Base-by-base conservation (phyloP, 805 yeast genomes). In the Zygotorulaspora chibaensis region DNA sequence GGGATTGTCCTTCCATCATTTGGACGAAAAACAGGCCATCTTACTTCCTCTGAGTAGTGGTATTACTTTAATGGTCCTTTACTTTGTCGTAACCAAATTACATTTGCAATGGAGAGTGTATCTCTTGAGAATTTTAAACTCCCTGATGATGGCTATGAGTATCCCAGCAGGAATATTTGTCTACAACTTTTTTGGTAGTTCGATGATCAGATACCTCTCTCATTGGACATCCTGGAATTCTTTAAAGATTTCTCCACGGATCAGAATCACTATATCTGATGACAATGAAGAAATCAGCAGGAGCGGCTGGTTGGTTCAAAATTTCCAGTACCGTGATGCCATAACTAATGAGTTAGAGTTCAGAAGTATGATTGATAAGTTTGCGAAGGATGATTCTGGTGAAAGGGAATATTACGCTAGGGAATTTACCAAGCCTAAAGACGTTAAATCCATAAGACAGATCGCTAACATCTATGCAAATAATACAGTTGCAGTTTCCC, bases 1-100 rank as follows among this genome's bases (percentile, higher is more conserved):
- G 35, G 46, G 48, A 29, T 40, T 44, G 30, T 37, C 44, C 12
- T 43, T 44, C 25, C 37, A 45, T 8, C 31, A 38, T 10, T 23
- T 57, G 17, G 51, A 48, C 39, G 65, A 57, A 16, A 60, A 54
- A 40, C 66, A 59, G 38, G 81, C 75, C 0, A 33, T 70, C 4
- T 13, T 62, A 3, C 54, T 77, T 57, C 84, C 84, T 0, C 45
- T 79, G 4, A 11, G 70, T 6, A 75, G 77, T 4, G 73, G 74
- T 28, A 12, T 51, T 13, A 42, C 51, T 3, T 37, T 54, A 29
- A 27, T 52, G 28, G 35, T 51, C 3, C 40, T 54, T n/a, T 54
- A 54, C 45, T 7, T 42, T 51, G 15, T 56, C 54, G n/a, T 60
- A 16, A 42, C 48, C 4, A 50, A 47, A 37, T 40, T 52, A 27